Percentiles rank a stretch among this genome's conserved stretches.
phyloP scores from a whole-genome alignment of 495 filamentous ascomycete species.

The Penicillium steckii region DNA sequence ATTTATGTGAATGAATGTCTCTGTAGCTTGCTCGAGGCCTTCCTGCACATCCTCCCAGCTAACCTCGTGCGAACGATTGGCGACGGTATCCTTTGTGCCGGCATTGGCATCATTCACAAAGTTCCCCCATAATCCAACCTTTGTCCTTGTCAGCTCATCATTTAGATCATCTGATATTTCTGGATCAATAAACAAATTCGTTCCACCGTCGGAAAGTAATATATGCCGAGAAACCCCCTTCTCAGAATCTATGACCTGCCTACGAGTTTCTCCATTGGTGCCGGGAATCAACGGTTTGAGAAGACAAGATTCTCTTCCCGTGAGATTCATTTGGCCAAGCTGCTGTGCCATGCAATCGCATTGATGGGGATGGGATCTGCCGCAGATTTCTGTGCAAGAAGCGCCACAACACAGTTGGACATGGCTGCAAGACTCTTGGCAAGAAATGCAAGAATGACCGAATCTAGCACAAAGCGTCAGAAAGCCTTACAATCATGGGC shows the following conservation, averaged over 20 bases:
- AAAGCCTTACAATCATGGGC: background rate
- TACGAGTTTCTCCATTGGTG: background rate
- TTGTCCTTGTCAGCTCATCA: too few species aligned
- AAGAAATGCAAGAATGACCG: slow-evolving; percentile 5
- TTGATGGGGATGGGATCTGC: slow-evolving; percentile 6
- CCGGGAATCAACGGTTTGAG: too few species aligned
- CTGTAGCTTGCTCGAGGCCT: background rate
- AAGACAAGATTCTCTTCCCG: too few species aligned
- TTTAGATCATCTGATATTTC: too few species aligned
- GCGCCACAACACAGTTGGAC: slow-evolving; percentile 1
- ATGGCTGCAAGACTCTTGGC: slow-evolving; percentile 3
- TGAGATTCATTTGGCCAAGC: background rate
- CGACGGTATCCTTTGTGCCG: background rate
- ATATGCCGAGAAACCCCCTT: too few species aligned
- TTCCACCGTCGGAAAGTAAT: too few species aligned
- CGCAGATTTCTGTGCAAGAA: slow-evolving; percentile 5
- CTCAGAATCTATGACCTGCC: background rate
- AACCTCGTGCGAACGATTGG: background rate
- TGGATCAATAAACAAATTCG: too few species aligned
- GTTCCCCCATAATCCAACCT: background rate
- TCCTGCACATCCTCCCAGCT: background rate
- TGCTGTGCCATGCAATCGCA: slow-evolving; percentile 5
- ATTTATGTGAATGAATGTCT: background rate
- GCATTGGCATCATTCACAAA: background rate
- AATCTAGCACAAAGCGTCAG: background rate